Evolutionary conservation across 1,284 basidiomycete genomes (phyloP).

Genomic region (Puccinia polysora): DNA sequence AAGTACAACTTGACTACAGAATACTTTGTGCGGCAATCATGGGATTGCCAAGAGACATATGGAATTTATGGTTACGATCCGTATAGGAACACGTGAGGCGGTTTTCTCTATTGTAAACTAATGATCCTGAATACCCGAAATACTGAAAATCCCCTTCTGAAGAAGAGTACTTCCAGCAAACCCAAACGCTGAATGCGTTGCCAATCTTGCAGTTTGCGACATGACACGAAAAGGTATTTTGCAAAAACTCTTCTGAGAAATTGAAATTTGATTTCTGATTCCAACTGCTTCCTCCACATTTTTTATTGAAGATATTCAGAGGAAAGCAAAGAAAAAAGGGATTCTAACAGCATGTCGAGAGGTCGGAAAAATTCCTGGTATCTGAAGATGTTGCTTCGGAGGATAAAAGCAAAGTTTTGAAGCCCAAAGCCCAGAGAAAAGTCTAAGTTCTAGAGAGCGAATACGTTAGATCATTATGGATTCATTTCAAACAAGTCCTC

Average conservation of each 20-base stretch:
- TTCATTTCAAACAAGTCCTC: too few relatives aligned
- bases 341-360: constrained; percentile 8
- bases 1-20: constrained; percentile 37
- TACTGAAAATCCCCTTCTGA: neutral
- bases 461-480: too few relatives aligned
- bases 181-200: constrained; percentile 38
- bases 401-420: too few relatives aligned
- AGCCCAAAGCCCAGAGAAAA: too few relatives aligned
- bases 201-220: constrained; percentile 39
- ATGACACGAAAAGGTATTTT: constrained; percentile 43
- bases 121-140: neutral
- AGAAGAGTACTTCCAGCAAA: constrained; percentile 31
- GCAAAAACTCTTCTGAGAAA: too few relatives aligned
- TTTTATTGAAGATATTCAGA: neutral
- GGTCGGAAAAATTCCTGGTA: constrained; percentile 3
- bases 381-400: too few relatives aligned
- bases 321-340: neutral
- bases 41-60: constrained; percentile 42
- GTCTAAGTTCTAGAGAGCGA: too few relatives aligned
- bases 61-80: constrained; percentile 36
- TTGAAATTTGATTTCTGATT: neutral
- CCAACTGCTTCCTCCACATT: neutral
- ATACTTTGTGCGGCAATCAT: constrained; percentile 42
- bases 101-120: neutral
- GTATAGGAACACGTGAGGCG: constrained; percentile 33